These are phyloP conservation scores for Leavenworthia alabamica DNA, from an alignment of 345 rosid species.

Conservation along the genomic window DNA sequence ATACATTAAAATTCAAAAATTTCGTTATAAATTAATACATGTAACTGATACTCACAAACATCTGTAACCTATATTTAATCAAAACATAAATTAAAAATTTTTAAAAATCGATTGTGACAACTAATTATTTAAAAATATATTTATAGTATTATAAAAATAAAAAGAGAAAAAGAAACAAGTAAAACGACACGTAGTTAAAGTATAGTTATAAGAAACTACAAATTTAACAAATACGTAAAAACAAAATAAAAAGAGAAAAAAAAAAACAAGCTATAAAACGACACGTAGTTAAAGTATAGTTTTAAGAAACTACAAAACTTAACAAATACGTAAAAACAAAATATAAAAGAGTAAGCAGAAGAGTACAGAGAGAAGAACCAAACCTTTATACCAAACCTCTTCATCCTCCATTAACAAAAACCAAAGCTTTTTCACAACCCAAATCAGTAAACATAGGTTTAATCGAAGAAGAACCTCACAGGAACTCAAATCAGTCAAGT, in stretches of 20 bases:
- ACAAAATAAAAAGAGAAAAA: not conserved
- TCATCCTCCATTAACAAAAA: no score
- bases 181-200: slow-evolving; percentile 25
- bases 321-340: no score
- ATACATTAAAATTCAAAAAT: no score
- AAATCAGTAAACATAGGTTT: slow-evolving; percentile 31
- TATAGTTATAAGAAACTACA: slow-evolving; percentile 6
- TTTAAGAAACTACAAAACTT: no score
- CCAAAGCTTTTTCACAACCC: no score
- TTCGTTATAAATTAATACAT: no score
- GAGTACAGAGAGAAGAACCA: slow-evolving; percentile 27
- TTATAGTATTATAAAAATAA: not conserved
- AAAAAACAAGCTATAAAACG: not conserved
- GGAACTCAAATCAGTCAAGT: slow-evolving; percentile 10
- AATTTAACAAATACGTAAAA: slow-evolving; percentile 30
- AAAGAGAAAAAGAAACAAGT: not conserved
- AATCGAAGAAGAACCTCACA: slow-evolving; percentile 13
- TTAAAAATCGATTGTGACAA: not conserved
- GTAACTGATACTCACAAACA: not conserved
- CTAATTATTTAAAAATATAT: not conserved
- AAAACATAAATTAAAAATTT: not conserved
- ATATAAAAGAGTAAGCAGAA: slow-evolving; percentile 27
- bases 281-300: no score
- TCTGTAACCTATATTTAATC: not conserved
- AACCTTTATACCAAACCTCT: no score